These are phyloP conservation scores for Clonostachys rhizophaga DNA, from an alignment of 2,329 filamentous ascomycete genomes.

Conservation along the genomic window DNA sequence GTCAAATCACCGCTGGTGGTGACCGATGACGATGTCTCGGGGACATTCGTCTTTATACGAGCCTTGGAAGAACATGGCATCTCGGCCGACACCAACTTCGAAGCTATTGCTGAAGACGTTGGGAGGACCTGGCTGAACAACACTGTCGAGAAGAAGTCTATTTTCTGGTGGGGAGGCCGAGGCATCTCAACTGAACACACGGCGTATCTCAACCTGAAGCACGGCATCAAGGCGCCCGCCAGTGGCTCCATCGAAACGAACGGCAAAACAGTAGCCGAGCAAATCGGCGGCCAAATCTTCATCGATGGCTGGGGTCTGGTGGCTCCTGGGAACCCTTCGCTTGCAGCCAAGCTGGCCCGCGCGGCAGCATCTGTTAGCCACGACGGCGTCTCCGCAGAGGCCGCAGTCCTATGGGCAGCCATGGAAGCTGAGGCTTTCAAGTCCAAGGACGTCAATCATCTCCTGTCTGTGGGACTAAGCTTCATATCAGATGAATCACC, in stretches of 20 bases:
- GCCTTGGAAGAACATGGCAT: slow-evolving; percentile 23
- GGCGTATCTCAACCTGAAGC: slow-evolving; percentile 28
- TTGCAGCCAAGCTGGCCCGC: slow-evolving; percentile 22
- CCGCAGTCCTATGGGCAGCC: slow-evolving; percentile 28
- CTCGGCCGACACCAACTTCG: background rate
- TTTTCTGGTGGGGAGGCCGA: slow-evolving; percentile 31
- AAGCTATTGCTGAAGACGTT: slow-evolving; percentile 1
- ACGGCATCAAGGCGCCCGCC: slow-evolving; percentile 21
- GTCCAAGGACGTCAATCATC: slow-evolving; percentile 20
- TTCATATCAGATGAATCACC: slow-evolving; percentile 16
- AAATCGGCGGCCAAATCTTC: slow-evolving; percentile 32
- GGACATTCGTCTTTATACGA: slow-evolving; percentile 26
- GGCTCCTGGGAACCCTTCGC: no score
- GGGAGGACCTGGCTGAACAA: slow-evolving; percentile 8
- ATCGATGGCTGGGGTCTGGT: no score
- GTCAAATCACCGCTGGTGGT: slow-evolving; percentile 18
- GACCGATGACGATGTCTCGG: slow-evolving; percentile 24
- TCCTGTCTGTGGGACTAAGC: slow-evolving; percentile 20
- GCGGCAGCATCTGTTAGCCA: slow-evolving; percentile 27
- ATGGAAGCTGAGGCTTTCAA: slow-evolving; percentile 30
- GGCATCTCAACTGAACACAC: slow-evolving; percentile 32
- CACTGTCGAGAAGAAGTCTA: slow-evolving; percentile 10
- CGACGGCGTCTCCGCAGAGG: slow-evolving; percentile 27
- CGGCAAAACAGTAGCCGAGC: slow-evolving; percentile 22
- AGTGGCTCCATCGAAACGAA: slow-evolving; percentile 16